phyloP scores from a whole-genome alignment of 192 early-diverging fungal genomes.

The Entomortierella parvispora region DNA sequence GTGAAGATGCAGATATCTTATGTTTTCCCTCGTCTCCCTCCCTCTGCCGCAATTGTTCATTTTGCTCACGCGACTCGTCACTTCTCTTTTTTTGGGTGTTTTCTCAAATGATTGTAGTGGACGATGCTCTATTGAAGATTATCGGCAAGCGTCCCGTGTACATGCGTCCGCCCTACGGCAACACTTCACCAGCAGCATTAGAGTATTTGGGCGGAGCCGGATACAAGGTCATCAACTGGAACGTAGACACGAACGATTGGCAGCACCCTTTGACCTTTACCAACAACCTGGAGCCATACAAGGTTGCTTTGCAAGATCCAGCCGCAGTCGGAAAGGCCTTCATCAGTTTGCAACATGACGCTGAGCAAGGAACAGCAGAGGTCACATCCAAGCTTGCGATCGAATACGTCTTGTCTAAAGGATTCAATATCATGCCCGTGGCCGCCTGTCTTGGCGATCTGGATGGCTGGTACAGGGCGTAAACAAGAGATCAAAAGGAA shows the following conservation, averaged over 20 bases:
- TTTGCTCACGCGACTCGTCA: background rate
- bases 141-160: conserved; percentile 63
- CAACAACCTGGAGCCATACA: conserved; percentile 11
- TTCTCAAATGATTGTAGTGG: conserved; percentile 19
- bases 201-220: conserved; percentile 18
- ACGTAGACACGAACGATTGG: conserved; percentile 56
- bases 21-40: background rate
- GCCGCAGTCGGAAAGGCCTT: conserved; percentile 4
- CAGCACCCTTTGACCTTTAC: conserved; percentile 17
- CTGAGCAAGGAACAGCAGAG: conserved; percentile 44
- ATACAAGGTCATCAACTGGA: conserved; percentile 56
- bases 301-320: background rate
- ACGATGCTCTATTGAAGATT: conserved; percentile 19
- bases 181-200: conserved; percentile 28
- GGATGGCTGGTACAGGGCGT: conserved; percentile 22
- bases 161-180: conserved; percentile 57
- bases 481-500: background rate
- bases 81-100: background rate
- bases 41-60: no score
- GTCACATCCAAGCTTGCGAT: conserved; percentile 57
- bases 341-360: conserved; percentile 56
- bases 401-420: conserved; percentile 51
- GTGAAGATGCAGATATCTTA: background rate
- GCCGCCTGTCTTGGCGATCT: conserved; percentile 53
- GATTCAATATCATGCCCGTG: conserved; percentile 55